Base-by-base conservation (phyloP, 805 yeast genomes). In the Teunomyces panamensis region DNA sequence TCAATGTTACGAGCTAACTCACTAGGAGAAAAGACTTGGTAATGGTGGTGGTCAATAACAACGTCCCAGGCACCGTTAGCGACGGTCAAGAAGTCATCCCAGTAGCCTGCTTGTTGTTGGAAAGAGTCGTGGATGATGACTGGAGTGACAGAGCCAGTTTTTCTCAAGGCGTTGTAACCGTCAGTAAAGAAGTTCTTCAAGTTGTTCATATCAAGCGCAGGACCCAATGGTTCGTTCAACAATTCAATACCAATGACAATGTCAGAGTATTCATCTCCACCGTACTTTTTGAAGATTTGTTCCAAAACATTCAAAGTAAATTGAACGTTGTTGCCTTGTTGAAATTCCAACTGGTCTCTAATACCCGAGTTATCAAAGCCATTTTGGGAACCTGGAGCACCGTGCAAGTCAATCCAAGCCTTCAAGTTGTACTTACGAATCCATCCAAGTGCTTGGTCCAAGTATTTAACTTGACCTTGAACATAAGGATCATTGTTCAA, bases 351-450 rank as follows among this genome's bases (percentile, higher is more conserved):
- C 1, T 57, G 34, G 61, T 85, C 97, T 58, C 96, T 79, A 52
- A 80, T 70, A 26, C 98, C 98, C 7, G 96, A 88, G 73, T 91
- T 91, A 67, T 91, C 98, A 60, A 89, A 92, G 10, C 97, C 97
- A 64, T 91, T 91, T 67, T 91, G 98, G 17, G 96, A 87, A 17
- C 97, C 97, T 30, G 96, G 95, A n/a, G 87, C 96, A 52, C 97
- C 97, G 64, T 91, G 98, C 59, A 91, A 68, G 65, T 92, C 97
- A 39, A 91, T 77, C 97, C 96, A 89, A 20, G 82, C 96, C 61
- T 84, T 83, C 53, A 91, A 61, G 35, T 75, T 77, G 54, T 83
- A 60, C 13, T 72, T 69, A 43, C 79, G 65, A 37, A 88, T 81
- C 97, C 97, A 92, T 13, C 62, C 76, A 36, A 91, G 68, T 11